phyloP scores from a whole-genome alignment of 2,329 filamentous ascomycete genomes.

The Dryadomyces quercivorus region DNA sequence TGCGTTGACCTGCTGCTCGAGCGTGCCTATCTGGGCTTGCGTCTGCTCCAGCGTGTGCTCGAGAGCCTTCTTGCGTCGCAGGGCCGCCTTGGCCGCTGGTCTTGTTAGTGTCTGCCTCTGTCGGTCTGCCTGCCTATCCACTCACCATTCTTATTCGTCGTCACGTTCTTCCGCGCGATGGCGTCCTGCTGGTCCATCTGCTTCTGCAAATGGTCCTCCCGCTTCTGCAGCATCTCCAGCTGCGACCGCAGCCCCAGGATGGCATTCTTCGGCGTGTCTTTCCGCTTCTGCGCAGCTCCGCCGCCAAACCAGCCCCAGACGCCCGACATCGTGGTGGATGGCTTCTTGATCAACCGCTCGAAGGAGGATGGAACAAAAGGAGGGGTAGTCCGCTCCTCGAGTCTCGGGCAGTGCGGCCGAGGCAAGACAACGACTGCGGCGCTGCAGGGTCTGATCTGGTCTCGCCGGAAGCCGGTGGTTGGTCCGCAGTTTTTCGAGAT shows the following conservation, averaged over 20 bases:
- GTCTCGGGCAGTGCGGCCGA: not conserved
- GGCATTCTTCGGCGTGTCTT: conserved; percentile 92
- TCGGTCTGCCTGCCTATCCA: not conserved
- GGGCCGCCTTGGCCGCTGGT: conserved; percentile 75
- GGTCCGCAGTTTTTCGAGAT: not conserved
- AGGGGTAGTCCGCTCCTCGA: not conserved
- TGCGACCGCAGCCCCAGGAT: conserved; percentile 80
- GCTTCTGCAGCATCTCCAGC: conserved; percentile 95
- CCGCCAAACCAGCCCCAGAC: conserved; percentile 92
- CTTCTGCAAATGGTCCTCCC: conserved; percentile 78
- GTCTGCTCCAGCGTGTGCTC: conserved; percentile 91
- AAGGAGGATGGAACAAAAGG: not conserved
- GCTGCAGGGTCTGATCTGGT: not conserved
- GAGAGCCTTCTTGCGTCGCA: conserved; percentile 88
- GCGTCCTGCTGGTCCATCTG: conserved; percentile 90
- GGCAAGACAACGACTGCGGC: not conserved
- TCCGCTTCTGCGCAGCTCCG: conserved; percentile 68
- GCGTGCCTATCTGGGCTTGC: conserved; percentile 72
- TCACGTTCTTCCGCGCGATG: conserved; percentile 79
- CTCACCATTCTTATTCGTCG: conserved; percentile 76
- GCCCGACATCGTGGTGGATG: conserved; percentile 36
- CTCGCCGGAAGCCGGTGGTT: not conserved
- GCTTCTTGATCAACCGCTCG: not conserved
- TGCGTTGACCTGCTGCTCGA: conserved; percentile 90
- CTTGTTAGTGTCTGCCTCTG: conserved; percentile 13